Evolutionary conservation across 257 asterid genomes (phyloP).

Genomic region (Penstemon barbatus): DNA sequence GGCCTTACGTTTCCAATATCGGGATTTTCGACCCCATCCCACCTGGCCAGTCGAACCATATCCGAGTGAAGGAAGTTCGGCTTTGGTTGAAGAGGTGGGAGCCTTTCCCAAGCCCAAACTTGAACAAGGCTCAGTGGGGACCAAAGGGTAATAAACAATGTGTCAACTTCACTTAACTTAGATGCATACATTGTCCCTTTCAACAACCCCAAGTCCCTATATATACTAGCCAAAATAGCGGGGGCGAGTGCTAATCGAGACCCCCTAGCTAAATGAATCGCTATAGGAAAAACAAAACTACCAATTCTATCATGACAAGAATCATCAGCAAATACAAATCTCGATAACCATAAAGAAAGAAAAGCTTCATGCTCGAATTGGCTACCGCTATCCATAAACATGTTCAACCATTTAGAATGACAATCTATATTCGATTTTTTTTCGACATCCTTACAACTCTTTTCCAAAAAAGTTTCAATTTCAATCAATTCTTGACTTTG

Average conservation of each 20-base stretch:
- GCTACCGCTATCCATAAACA: slow-evolving; percentile 28
- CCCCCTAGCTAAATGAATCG: slow-evolving; percentile 41
- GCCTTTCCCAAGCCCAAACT: slow-evolving; percentile 58
- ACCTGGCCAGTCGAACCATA: no score
- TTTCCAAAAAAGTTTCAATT: slow-evolving; percentile 2
- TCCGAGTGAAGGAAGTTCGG: slow-evolving; percentile 16
- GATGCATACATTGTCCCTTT: slow-evolving; percentile 28
- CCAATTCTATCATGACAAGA: slow-evolving; percentile 20
- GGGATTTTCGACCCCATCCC: background rate
- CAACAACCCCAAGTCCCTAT: slow-evolving; percentile 40
- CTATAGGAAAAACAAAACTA: slow-evolving; percentile 27
- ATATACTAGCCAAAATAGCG: slow-evolving; percentile 39
- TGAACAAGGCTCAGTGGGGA: slow-evolving; percentile 40
- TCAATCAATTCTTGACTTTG: slow-evolving; percentile 1
- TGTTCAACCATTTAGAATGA: slow-evolving; percentile 30
- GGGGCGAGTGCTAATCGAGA: slow-evolving; percentile 45
- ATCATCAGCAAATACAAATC: slow-evolving; percentile 40
- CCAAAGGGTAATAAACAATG: slow-evolving; percentile 29
- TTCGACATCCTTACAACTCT: background rate
- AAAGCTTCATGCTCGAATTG: slow-evolving; percentile 46
- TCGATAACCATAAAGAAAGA: slow-evolving; percentile 42
- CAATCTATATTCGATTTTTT: background rate
- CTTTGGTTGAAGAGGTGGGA: slow-evolving; percentile 29
- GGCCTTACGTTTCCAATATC: slow-evolving; percentile 32
- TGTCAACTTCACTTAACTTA: background rate